Percentiles rank a stretch among this genome's conserved stretches.
Conservation (phyloP, 805 yeast species). For the Ogataea polymorpha region DNA sequence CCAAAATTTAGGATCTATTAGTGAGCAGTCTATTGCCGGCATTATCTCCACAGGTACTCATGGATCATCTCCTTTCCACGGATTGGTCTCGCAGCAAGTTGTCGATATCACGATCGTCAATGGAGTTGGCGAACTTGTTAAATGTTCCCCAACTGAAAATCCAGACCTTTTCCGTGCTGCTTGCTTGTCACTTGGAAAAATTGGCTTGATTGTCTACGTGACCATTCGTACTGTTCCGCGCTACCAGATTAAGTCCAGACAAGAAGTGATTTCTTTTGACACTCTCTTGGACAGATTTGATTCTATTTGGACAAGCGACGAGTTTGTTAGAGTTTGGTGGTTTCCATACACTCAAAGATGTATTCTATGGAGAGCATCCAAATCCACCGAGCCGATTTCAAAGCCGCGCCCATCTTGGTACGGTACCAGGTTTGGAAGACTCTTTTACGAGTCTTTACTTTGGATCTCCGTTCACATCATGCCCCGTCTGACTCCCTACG, state of each 20-base stretch:
- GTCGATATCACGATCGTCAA: constrained; percentile 74
- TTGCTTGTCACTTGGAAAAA: constrained; percentile 80
- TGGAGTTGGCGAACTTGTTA: constrained; percentile 69
- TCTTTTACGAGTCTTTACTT: constrained; percentile 72
- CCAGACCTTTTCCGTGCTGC: constrained; percentile 76
- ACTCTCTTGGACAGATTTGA: constrained; percentile 73
- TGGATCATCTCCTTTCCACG: constrained; percentile 92
- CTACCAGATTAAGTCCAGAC: constrained; percentile 75
- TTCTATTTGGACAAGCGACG: constrained; percentile 81
- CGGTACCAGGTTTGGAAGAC: constrained; percentile 75
- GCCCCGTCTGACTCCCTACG: constrained; percentile 77
- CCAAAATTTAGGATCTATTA: constrained; percentile 89
- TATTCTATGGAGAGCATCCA: constrained; percentile 86
- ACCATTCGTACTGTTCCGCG: constrained; percentile 82
- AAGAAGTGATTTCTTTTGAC: constrained; percentile 78
- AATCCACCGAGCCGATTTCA: constrained; percentile 62
- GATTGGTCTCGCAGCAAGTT: constrained; percentile 82
- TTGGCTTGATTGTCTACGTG: constrained; percentile 84
- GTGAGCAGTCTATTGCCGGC: constrained; percentile 95
- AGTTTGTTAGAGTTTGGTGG: constrained; percentile 95
- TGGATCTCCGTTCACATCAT: constrained; percentile 73
- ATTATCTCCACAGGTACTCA: constrained; percentile 95
- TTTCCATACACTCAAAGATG: constrained; percentile 87
- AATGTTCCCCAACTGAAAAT: constrained; percentile 63
- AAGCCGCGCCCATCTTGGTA: constrained; percentile 77